Percentiles rank a stretch among this genome's conserved stretches.
These are phyloP conservation scores for Wickerhamomyces silvicola DNA, from an alignment of 805 yeast genomes.

Conservation along the genomic window DNA sequence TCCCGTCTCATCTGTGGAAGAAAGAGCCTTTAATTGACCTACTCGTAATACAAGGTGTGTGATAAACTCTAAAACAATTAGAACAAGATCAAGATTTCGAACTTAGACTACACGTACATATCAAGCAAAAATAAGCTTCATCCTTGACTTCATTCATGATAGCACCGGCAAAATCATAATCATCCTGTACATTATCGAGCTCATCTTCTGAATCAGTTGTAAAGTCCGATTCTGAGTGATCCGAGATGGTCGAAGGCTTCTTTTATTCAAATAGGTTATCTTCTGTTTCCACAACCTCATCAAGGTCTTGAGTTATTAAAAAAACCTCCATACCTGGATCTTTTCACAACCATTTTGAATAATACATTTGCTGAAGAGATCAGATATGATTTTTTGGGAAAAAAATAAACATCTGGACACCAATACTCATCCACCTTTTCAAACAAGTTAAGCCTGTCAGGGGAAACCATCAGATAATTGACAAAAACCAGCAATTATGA, in stretches of 20 bases:
- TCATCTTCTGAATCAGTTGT: conserved; percentile 11
- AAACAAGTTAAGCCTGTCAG: too few relatives aligned
- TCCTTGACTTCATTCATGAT: conserved; percentile 53
- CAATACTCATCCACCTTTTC: not conserved
- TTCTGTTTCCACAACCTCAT: too few relatives aligned
- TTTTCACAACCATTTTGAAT: not conserved
- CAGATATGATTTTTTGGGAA: too few relatives aligned
- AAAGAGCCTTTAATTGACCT: conserved; percentile 85
- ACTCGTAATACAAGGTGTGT: conserved; percentile 72
- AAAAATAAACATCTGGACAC: not conserved
- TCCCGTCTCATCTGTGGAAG: conserved; percentile 51
- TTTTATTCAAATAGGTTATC: too few relatives aligned
- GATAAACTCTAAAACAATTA: conserved; percentile 77
- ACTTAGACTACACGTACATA: conserved; percentile 70
- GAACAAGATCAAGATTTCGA: conserved; percentile 76
- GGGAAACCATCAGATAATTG: not conserved
- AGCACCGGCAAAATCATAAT: conserved; percentile 22
- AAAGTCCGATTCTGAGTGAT: conserved; percentile 2
- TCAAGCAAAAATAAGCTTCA: conserved; percentile 76
- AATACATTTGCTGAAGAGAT: too few relatives aligned
- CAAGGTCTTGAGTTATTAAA: too few relatives aligned
- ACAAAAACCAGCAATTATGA: conserved; percentile 8
- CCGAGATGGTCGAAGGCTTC: not conserved
- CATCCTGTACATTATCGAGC: conserved; percentile 16
- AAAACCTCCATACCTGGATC: too few relatives aligned